Evolutionary conservation across 495 filamentous ascomycete genomes (phyloP), one percentile per base, ranked within the genome.

Genomic region (Aspergillus cavernicola): DNA sequence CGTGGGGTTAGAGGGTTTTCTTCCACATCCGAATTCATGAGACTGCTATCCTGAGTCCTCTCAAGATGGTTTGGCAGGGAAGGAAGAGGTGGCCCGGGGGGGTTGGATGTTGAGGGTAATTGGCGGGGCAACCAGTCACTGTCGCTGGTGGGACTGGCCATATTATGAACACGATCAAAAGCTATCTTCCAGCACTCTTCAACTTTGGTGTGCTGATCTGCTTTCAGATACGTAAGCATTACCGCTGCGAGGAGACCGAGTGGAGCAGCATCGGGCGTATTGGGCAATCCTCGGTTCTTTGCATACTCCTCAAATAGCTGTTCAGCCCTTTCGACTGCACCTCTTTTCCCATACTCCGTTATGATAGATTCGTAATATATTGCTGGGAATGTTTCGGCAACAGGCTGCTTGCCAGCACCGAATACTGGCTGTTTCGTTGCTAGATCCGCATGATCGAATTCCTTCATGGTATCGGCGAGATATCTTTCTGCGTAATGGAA

Each of bases 131-230:
- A 43, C 42, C 58, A 45, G 26, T 66, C 40, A 4, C 66, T 55
- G 19, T 63, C 19, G 4, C 63, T 51, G 19, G 60, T 37, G 28
- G 42, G 59, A 22, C 50, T 58, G 10, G 71, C 78, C 43, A 80
- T 61, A 29, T 67, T 65, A 29, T 72, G 72, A 4, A 83, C 79
- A 52, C 77, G 72, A 22, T 71, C 56, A 24, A 85, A 68, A 6
- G 81, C 75, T 22, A 87, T 65, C 4, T 80, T 52, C 89, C 89
- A 95, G 33, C 76, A 85, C 51, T 79, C 63, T 42, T 80, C 77
- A 22, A 91, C 82, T 38, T 80, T 76, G 20, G 79, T 69, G 52
- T 78, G 77, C 28, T 86, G 72, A 8, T 69, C 60, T 18, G 80
- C 80, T 29, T 74, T 68, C 19, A 80, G 65, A 61, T 87, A 75